Conservation (phyloP, 495 filamentous ascomycete genomes). For the Penicilliopsis zonata region DNA sequence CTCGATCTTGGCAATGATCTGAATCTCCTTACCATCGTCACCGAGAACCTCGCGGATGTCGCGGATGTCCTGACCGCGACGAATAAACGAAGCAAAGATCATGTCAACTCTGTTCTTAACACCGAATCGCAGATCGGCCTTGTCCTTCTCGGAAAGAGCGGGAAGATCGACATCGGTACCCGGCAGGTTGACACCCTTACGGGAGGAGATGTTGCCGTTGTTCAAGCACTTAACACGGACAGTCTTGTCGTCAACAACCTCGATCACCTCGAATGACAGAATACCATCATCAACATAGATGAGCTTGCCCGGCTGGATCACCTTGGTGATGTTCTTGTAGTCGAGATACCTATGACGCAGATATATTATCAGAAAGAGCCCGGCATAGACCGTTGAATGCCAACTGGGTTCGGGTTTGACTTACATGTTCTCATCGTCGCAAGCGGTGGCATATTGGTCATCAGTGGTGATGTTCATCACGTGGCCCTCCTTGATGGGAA, state of each 20-base stretch:
- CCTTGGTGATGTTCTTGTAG: conserved; percentile 99
- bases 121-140: conserved; percentile 82
- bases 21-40: conserved; percentile 86
- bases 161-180: conserved; percentile 98
- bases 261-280: conserved; percentile 84
- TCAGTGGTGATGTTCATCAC: conserved; percentile 95
- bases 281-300: conserved; percentile 99
- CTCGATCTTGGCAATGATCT: conserved; percentile 99
- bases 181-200: conserved; percentile 97
- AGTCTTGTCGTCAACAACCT: conserved; percentile 80
- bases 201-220: conserved; percentile 96
- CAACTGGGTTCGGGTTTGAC: conserved; percentile 25
- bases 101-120: conserved; percentile 98
- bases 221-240: conserved; percentile 75
- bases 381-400: neutral
- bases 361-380: neutral
- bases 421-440: conserved; percentile 88
- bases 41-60: conserved; percentile 87
- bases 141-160: conserved; percentile 96
- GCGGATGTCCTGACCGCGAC: conserved; percentile 79
- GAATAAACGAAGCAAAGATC: conserved; percentile 98
- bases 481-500: conserved; percentile 71
- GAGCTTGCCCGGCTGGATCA: conserved; percentile 82
- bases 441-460: conserved; percentile 76
- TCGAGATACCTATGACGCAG: conserved; percentile 71